phyloP scores from a whole-genome alignment of 306 rosid genomes.

The Comarum palustre region DNA sequence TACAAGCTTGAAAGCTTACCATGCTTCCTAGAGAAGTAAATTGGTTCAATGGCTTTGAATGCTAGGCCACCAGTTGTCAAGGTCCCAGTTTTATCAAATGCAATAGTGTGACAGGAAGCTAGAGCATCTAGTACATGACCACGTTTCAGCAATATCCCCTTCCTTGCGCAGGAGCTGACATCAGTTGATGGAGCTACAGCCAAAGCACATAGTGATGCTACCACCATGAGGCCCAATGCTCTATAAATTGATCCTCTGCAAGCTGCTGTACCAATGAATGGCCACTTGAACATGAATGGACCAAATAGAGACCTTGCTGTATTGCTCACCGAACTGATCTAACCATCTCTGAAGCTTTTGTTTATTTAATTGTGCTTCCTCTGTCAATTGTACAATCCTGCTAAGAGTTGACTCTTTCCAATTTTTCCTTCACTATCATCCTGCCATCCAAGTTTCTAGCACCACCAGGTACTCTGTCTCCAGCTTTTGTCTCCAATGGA shows the following conservation, averaged over 20 bases:
- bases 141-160: conserved; percentile 96
- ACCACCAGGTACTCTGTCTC: conserved; percentile 94
- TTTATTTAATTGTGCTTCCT: conserved; percentile 87
- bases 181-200: conserved; percentile 98
- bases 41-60: conserved; percentile 93
- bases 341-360: conserved; percentile 98
- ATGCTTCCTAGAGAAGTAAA: too few relatives aligned
- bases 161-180: conserved; percentile 85
- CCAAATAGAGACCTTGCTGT: conserved; percentile 91
- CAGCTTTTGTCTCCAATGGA: conserved; percentile 80
- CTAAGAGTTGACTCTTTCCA: conserved; percentile 93
- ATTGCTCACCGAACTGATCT: conserved; percentile 90
- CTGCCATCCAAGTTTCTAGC: conserved; percentile 97
- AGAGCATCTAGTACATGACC: conserved; percentile 94
- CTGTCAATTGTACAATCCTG: conserved; percentile 91
- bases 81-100: conserved; percentile 98
- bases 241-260: conserved; percentile 96
- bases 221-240: conserved; percentile 97
- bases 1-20: too few relatives aligned
- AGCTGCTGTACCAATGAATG: conserved; percentile 80
- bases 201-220: conserved; percentile 97
- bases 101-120: conserved; percentile 87
- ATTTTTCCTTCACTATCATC: conserved; percentile 89
- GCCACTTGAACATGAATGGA: conserved; percentile 92
- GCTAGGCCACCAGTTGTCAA: conserved; percentile 87